Evolutionary conservation across 805 yeast genomes (phyloP).

Genomic region (Teunomyces pallodes): DNA sequence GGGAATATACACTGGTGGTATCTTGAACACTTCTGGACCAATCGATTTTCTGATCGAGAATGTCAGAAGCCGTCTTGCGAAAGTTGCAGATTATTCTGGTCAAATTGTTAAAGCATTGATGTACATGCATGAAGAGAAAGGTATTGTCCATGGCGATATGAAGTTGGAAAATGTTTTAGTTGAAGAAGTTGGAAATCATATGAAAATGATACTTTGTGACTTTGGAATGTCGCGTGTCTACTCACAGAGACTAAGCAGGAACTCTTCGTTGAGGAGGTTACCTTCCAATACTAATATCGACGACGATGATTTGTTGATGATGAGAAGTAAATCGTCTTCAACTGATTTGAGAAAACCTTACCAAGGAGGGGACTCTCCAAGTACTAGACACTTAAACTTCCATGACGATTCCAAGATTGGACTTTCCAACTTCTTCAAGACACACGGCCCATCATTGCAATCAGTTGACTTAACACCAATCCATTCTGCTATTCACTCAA

Average conservation of each 20-base stretch:
- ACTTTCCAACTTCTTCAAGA: slow-evolving; percentile 20
- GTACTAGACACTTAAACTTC: slow-evolving; percentile 19
- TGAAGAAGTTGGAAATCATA: slow-evolving; percentile 29
- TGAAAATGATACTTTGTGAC: slow-evolving; percentile 67
- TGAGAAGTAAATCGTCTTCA: slow-evolving; percentile 34
- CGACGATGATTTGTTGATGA: slow-evolving; percentile 17
- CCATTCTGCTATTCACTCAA: slow-evolving; percentile 12
- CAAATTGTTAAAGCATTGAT: slow-evolving; percentile 60
- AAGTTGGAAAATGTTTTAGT: slow-evolving; percentile 78
- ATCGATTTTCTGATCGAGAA: slow-evolving; percentile 23
- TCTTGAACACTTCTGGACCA: slow-evolving; percentile 25
- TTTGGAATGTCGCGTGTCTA: slow-evolving; percentile 73
- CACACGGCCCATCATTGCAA: slow-evolving; percentile 34
- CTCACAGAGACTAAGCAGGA: slow-evolving; percentile 25
- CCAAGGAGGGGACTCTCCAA: slow-evolving; percentile 26
- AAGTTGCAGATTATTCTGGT: slow-evolving; percentile 31
- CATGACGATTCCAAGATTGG: slow-evolving; percentile 34
- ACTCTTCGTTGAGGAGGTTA: slow-evolving; percentile 12
- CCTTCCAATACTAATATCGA: slow-evolving; percentile 4
- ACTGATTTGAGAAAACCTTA: slow-evolving; percentile 34
- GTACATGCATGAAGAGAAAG: slow-evolving; percentile 54
- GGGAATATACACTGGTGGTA: slow-evolving; percentile 46
- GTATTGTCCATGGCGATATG: slow-evolving; percentile 78
- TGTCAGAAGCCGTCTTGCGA: slow-evolving; percentile 35
- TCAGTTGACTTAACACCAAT: slow-evolving; percentile 30